Conservation (phyloP, 169 alveolate genomes). For the Besnoitia besnoiti region DNA sequence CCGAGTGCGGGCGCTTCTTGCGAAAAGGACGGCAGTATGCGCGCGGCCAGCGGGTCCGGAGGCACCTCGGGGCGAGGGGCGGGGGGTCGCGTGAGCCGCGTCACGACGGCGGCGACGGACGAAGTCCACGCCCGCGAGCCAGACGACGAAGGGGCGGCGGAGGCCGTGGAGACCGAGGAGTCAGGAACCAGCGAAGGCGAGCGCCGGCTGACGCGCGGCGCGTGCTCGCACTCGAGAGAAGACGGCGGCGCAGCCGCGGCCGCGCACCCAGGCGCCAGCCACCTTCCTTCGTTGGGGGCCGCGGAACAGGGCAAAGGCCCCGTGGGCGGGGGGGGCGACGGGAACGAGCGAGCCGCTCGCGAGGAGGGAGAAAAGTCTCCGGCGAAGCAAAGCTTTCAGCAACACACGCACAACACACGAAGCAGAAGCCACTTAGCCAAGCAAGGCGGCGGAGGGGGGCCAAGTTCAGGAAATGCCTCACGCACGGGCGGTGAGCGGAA, state of each 20-base stretch:
- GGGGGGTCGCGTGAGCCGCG: slow-evolving; percentile 31
- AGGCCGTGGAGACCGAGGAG: neutral
- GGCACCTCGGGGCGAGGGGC: neutral
- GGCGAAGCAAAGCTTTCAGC: neutral
- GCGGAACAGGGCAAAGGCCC: too few relatives aligned
- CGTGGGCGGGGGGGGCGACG: neutral
- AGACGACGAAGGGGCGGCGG: neutral
- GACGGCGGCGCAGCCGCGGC: neutral
- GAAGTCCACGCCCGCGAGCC: neutral
- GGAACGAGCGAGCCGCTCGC: neutral
- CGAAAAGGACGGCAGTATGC: neutral
- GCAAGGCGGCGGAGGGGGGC: neutral
- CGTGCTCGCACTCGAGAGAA: neutral
- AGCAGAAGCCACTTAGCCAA: neutral
- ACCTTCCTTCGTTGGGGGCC: too few relatives aligned
- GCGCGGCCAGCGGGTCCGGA: neutral
- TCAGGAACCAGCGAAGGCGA: neutral
- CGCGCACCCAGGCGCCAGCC: neutral
- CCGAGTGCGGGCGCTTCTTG: neutral
- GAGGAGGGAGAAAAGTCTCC: neutral
- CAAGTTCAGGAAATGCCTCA: neutral
- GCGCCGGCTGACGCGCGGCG: neutral
- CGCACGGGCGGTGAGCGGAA: neutral
- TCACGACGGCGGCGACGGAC: slow-evolving; percentile 8
- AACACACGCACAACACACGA: neutral